Conservation (phyloP, 768 basidiomycete genomes). For the Termitomyces sp. region DNA sequence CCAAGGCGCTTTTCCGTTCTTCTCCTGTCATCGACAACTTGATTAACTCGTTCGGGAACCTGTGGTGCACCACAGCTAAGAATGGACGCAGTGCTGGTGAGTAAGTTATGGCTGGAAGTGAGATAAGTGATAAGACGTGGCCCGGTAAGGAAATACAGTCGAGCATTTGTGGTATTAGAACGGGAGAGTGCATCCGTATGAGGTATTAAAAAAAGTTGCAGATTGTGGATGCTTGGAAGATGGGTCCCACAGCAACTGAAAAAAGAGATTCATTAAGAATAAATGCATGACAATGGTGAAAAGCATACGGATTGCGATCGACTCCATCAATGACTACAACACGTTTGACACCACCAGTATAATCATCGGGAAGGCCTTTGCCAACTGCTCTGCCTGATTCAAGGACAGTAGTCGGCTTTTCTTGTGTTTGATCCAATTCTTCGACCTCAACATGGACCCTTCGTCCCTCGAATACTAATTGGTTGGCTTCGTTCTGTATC, state of each 20-base stretch:
- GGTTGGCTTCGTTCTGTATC: slow-evolving; percentile 63
- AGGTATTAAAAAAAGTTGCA: slow-evolving; percentile 68
- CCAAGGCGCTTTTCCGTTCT: slow-evolving; percentile 61
- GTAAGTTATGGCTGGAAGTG: slow-evolving; percentile 46
- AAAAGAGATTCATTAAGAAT: slow-evolving; percentile 9
- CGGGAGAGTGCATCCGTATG: slow-evolving; percentile 64
- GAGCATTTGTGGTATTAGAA: slow-evolving; percentile 55
- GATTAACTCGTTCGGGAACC: slow-evolving; percentile 63
- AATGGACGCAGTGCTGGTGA: slow-evolving; percentile 51
- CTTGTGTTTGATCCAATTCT: slow-evolving; percentile 45
- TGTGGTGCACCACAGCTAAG: slow-evolving; percentile 66
- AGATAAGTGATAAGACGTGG: slow-evolving; percentile 67
- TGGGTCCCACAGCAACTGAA: slow-evolving; percentile 81
- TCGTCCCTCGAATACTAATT: slow-evolving; percentile 64
- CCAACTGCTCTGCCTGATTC: slow-evolving; percentile 48
- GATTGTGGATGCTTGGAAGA: slow-evolving; percentile 67
- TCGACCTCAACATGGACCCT: slow-evolving; percentile 70
- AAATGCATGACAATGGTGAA: background rate
- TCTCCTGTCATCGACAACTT: slow-evolving; percentile 63
- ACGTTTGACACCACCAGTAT: slow-evolving; percentile 73
- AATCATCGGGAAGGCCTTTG: slow-evolving; percentile 64
- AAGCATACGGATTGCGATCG: slow-evolving; percentile 70
- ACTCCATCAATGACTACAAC: slow-evolving; percentile 79
- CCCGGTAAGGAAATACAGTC: slow-evolving; percentile 81
- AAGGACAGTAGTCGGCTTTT: slow-evolving; percentile 27